Evolutionary conservation across 176 grass and related monocot species (phyloP), one percentile per base, ranked within the genome.

Genomic region (Puya raimondii): DNA sequence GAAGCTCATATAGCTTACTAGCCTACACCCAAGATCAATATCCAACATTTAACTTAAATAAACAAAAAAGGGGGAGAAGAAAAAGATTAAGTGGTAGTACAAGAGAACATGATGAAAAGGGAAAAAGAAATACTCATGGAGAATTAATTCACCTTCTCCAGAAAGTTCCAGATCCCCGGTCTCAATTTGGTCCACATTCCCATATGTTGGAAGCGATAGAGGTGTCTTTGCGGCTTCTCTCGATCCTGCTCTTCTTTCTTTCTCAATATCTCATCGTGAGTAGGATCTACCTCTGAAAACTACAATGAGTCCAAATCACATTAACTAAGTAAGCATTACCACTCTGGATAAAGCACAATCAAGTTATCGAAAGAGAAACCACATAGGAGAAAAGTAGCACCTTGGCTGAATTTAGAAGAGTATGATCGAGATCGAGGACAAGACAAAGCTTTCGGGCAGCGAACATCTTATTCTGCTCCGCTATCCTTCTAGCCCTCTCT

Each of bases 341-440:
- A 26, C 56, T 53, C 53, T 61, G 53, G 10, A 48, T 47, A 50
- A 29, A 25, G 1, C 15, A 23, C 23, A 65, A n/a, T 49, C 20
- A 64, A 8, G 48, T 75, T 4, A 25, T 33, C 12, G 13, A 29
- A 57, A n/a, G 47, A 72, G 29, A 42, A 59, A 61, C 7, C 56
- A 9, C 16, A 20, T 8, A 61, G 53, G 52, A 76, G 58, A 67
- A 68, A 27, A 26, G 47, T 66, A 82, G 71, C 88, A 99, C 94
- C 90, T 93, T 99, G 3, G 90, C 90, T 26, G 94, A 99, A 79
- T 99, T 99, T 71, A 99, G 90, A 9, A 99, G 87, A 2, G 94
- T 99, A 67, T 99, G 94, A 79, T 99, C 94, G 69, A 99, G 84
- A 81, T 99, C 94, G 83, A 99, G 89, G 26, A 99, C 94, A 76